Conservation (phyloP, 306 rosid species). For the Senna siamea region DNA sequence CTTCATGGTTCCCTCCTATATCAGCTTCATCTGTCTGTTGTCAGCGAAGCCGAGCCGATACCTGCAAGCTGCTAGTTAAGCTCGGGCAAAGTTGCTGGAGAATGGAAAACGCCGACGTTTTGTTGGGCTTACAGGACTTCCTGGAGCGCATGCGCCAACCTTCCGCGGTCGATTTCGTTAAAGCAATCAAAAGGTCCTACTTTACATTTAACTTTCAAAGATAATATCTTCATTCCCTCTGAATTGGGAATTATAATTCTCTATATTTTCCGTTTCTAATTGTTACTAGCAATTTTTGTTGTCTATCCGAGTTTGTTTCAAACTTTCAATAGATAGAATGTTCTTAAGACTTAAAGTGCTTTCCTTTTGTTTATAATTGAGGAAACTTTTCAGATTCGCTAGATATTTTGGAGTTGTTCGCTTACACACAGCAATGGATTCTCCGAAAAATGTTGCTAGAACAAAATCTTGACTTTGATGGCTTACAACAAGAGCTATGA, state of each 20-base stretch:
- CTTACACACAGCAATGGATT: too few relatives aligned
- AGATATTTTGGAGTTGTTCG: background rate
- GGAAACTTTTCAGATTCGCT: too few relatives aligned
- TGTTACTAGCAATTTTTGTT: background rate
- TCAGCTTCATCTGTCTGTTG: background rate
- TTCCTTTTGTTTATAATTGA: background rate
- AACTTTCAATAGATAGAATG: background rate
- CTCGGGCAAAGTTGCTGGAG: slow-evolving; percentile 17
- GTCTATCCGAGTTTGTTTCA: background rate
- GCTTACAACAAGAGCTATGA: too few relatives aligned
- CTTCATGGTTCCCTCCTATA: too few relatives aligned
- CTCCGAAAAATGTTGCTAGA: too few relatives aligned
- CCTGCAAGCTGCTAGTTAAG: background rate
- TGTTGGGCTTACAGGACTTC: slow-evolving; percentile 89
- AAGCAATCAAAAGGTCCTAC: slow-evolving; percentile 80
- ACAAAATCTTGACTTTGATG: too few relatives aligned
- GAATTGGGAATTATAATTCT: too few relatives aligned
- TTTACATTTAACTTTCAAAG: background rate
- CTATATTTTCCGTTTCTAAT: background rate
- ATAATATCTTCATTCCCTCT: background rate
- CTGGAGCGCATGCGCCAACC: slow-evolving; percentile 98
- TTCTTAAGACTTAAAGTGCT: background rate
- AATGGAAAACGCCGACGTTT: slow-evolving; percentile 93
- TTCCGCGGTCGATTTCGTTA: slow-evolving; percentile 92
- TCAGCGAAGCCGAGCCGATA: background rate